Evolutionary conservation across 163 green algal genomes (phyloP).

Genomic region (Smithsoniella earleae): DNA sequence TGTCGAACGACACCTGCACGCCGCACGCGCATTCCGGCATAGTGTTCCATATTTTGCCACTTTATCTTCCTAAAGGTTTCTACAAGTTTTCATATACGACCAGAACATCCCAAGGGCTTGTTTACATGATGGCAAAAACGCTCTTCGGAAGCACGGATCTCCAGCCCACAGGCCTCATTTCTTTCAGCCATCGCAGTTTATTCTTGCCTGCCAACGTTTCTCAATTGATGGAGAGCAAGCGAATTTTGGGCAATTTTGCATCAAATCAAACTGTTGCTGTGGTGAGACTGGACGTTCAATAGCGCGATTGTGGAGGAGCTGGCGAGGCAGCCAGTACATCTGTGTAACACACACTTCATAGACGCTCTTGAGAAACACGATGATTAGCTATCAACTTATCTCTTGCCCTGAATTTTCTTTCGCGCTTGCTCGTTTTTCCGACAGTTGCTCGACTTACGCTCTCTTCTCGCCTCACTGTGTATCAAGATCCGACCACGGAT

Average conservation of each 20-base stretch:
- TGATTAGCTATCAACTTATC: no score
- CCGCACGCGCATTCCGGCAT: background rate
- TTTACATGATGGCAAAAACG: background rate
- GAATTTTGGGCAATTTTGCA: background rate
- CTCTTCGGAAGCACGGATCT: background rate
- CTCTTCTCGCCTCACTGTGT: no score
- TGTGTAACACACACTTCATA: no score
- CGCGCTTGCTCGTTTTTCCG: no score
- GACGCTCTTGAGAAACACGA: no score
- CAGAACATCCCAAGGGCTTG: background rate
- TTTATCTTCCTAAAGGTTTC: background rate
- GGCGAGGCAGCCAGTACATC: no score
- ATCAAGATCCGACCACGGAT: no score
- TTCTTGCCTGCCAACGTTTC: constrained; percentile 6
- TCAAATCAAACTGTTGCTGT: constrained; percentile 11
- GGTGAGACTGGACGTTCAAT: no score
- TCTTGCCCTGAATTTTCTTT: no score
- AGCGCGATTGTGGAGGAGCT: no score
- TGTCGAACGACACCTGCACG: background rate
- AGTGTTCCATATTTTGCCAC: background rate
- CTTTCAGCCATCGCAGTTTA: background rate
- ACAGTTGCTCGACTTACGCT: no score
- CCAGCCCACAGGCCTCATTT: background rate
- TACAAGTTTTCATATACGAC: constrained; percentile 1
- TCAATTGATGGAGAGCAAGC: background rate